These are phyloP conservation scores for Pythium phragmiticola DNA, from an alignment of 352 stramenopile genomes.

Conservation along the genomic window DNA sequence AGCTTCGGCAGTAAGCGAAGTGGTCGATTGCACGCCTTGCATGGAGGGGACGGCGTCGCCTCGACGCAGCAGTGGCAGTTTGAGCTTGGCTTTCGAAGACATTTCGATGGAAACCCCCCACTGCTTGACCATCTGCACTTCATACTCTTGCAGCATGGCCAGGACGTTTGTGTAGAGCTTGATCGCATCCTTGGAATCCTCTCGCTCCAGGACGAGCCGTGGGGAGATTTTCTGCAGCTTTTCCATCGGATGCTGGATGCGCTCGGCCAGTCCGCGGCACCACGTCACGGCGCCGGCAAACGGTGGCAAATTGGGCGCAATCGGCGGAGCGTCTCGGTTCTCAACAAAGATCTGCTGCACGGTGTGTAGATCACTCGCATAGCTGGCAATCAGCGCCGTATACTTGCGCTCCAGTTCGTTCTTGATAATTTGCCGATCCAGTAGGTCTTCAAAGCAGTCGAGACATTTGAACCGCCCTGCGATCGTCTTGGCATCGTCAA, in stretches of 20 bases:
- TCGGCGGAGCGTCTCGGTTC: constrained; percentile 79
- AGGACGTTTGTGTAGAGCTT: constrained; percentile 90
- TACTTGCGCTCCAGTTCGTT: constrained; percentile 91
- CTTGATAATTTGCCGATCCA: constrained; percentile 82
- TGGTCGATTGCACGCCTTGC: background rate
- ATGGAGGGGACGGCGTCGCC: constrained; percentile 19
- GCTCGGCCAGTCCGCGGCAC: constrained; percentile 82
- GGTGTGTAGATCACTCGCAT: constrained; percentile 72
- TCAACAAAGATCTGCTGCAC: constrained; percentile 92
- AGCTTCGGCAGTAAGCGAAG: background rate
- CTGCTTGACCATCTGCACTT: constrained; percentile 80
- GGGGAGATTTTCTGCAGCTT: constrained; percentile 82
- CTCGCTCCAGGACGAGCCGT: constrained; percentile 79
- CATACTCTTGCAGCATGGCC: constrained; percentile 78
- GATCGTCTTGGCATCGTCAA: constrained; percentile 91
- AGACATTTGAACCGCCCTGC: constrained; percentile 88
- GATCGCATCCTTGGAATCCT: constrained; percentile 88
- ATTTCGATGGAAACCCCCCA: constrained; percentile 80
- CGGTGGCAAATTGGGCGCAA: constrained; percentile 87
- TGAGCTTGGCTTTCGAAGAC: constrained; percentile 83
- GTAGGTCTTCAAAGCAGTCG: constrained; percentile 89
- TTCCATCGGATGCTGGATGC: constrained; percentile 89
- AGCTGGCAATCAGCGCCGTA: constrained; percentile 72
- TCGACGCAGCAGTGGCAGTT: constrained; percentile 80
- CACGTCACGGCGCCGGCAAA: constrained; percentile 91